Percentiles rank a stretch among this genome's conserved stretches.
These are phyloP conservation scores for Litsea cubeba DNA, from an alignment of 164 flowering plant species.

Conservation along the genomic window DNA sequence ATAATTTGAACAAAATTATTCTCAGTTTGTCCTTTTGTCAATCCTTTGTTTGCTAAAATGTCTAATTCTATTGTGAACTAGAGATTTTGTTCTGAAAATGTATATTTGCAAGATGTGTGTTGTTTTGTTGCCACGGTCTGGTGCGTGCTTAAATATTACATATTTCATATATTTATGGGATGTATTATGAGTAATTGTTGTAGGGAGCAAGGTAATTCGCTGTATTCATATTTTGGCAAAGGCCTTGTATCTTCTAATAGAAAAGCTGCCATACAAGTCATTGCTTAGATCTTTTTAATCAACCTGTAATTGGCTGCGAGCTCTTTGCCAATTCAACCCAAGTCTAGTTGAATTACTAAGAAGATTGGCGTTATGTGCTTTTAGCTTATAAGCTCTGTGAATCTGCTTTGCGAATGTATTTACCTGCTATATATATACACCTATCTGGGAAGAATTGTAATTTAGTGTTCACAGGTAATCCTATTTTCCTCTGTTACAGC, in stretches of 20 bases:
- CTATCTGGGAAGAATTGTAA: background rate
- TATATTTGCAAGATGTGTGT: background rate
- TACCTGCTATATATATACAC: background rate
- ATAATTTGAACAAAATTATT: background rate
- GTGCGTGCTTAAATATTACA: too few relatives aligned
- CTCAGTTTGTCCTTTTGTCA: background rate
- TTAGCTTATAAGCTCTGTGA: background rate
- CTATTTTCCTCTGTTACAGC: slow-evolving; percentile 33
- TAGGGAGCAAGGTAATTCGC: background rate
- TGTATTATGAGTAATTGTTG: background rate
- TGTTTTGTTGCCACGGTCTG: background rate
- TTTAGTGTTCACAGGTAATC: background rate
- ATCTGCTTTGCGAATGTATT: background rate
- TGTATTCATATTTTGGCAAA: background rate
- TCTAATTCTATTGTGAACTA: background rate
- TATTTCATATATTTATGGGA: background rate
- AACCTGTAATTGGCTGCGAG: background rate
- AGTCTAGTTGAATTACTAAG: background rate
- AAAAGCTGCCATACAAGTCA: background rate
- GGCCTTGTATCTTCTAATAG: background rate
- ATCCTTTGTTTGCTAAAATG: background rate
- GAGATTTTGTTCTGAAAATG: background rate
- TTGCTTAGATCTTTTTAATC: too few relatives aligned
- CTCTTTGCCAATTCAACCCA: background rate
- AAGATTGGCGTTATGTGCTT: too few relatives aligned